Percentiles rank a stretch among this genome's conserved stretches.
These are phyloP conservation scores for Phialophora chinensis DNA, from an alignment of 2,329 filamentous ascomycete genomes.

Conservation along the genomic window DNA sequence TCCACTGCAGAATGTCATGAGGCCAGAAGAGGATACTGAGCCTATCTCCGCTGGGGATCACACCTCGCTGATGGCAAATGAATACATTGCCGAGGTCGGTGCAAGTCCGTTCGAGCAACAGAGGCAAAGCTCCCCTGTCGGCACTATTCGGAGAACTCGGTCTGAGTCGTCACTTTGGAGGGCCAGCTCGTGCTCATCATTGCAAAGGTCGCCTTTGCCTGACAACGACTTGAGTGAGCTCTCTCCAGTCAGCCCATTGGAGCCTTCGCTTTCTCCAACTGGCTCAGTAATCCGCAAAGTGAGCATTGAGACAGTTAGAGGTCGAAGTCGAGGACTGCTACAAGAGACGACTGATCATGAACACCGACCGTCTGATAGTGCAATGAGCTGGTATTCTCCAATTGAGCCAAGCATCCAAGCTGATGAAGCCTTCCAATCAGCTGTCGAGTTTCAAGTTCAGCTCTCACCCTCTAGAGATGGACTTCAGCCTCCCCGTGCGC, in stretches of 20 bases:
- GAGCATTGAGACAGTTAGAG: constrained; percentile 7
- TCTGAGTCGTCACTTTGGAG: constrained; percentile 29
- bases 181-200: constrained; percentile 19
- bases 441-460: constrained; percentile 30
- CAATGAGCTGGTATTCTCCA: constrained; percentile 25
- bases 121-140: constrained; percentile 16
- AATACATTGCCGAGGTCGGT: constrained; percentile 39
- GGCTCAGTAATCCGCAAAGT: constrained; percentile 29
- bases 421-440: constrained; percentile 30
- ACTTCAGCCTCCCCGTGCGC: constrained; percentile 20
- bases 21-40: constrained; percentile 1
- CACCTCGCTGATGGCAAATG: constrained; percentile 34
- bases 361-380: constrained; percentile 11
- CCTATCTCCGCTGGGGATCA: constrained; percentile 17
- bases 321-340: neutral
- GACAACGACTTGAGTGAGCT: neutral
- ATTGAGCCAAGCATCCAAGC: constrained; percentile 13
- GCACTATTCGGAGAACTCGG: constrained; percentile 21
- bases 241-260: constrained; percentile 9
- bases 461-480: constrained; percentile 11
- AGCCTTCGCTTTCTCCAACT: constrained; percentile 24
- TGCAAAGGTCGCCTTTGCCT: constrained; percentile 13
- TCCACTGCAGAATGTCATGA: constrained; percentile 19
- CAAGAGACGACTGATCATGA: neutral
- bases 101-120: constrained; percentile 32